Conservation (phyloP, 2,329 filamentous ascomycete genomes). For the Oidium heveae region DNA sequence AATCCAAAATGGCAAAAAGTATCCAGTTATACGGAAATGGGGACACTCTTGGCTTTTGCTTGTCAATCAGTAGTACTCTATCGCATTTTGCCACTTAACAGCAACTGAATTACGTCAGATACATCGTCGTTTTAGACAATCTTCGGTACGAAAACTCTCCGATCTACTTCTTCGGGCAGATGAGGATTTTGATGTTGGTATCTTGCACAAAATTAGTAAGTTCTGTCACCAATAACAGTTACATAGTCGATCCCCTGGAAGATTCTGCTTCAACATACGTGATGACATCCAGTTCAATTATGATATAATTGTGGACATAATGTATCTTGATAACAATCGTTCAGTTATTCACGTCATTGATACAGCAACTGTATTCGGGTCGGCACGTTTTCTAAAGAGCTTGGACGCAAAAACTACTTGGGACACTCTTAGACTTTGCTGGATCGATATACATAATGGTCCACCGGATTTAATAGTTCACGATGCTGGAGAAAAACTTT, state of each 20-base stretch:
- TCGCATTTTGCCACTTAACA: not conserved
- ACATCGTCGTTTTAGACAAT: not conserved
- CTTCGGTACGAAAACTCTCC: not conserved
- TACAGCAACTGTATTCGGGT: not conserved
- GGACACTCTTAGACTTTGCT: slow-evolving; percentile 1
- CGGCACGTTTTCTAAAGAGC: slow-evolving; percentile 1
- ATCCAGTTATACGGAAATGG: too few relatives aligned
- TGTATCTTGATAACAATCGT: too few relatives aligned
- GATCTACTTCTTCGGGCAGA: not conserved
- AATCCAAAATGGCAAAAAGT: too few relatives aligned
- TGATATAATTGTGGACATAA: too few relatives aligned
- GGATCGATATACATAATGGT: slow-evolving; percentile 2
- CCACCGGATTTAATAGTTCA: not conserved
- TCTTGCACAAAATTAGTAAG: too few relatives aligned
- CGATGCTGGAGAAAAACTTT: slow-evolving; percentile 2
- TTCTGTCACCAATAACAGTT: too few relatives aligned
- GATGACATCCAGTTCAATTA: too few relatives aligned
- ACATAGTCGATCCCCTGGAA: too few relatives aligned
- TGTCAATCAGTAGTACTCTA: not conserved
- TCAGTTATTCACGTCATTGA: slow-evolving; percentile 2
- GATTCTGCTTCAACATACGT: too few relatives aligned
- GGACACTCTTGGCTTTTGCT: not conserved
- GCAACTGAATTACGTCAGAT: not conserved
- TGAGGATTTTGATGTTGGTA: too few relatives aligned
- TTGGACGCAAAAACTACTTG: not conserved